phyloP scores from a whole-genome alignment of 2,329 filamentous ascomycete genomes.

The Beauveria asiatica region DNA sequence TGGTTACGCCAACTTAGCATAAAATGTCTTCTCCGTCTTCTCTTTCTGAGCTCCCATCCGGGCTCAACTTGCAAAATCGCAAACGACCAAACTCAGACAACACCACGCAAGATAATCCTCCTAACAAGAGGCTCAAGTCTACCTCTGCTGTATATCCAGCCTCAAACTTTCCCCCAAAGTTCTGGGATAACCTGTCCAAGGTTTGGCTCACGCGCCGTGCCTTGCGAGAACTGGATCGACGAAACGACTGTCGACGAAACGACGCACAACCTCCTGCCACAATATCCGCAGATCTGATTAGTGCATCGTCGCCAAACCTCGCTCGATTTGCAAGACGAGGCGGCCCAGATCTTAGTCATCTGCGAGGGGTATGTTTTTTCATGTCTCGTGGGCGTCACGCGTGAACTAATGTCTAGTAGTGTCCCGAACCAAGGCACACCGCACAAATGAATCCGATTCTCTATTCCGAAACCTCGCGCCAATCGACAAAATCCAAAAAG shows the following conservation, averaged over 20 bases:
- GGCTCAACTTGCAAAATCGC: neutral
- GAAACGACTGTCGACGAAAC: slow-evolving; percentile 17
- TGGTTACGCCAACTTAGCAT: neutral
- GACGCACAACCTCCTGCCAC: neutral
- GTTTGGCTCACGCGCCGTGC: slow-evolving; percentile 19
- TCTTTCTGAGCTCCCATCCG: neutral
- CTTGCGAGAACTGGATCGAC: slow-evolving; percentile 20
- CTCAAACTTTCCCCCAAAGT: slow-evolving; percentile 15
- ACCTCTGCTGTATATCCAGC: neutral
- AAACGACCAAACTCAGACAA: neutral
- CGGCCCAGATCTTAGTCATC: too few relatives aligned
- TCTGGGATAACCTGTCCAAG: slow-evolving; percentile 18
- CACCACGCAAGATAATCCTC: neutral
- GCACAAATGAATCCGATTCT: neutral
- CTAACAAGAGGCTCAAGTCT: neutral
- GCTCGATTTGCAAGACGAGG: too few relatives aligned
- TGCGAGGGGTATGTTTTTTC: too few relatives aligned
- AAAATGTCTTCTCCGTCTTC: neutral
- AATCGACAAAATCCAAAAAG: too few relatives aligned
- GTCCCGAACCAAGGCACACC: neutral
- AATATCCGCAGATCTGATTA: neutral
- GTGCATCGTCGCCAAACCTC: too few relatives aligned
- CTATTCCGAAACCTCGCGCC: neutral
- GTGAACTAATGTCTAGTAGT: neutral
- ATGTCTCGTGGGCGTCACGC: too few relatives aligned